Evolutionary conservation across 2,329 filamentous ascomycete species (phyloP).

Genomic region (Xylaria sp.): DNA sequence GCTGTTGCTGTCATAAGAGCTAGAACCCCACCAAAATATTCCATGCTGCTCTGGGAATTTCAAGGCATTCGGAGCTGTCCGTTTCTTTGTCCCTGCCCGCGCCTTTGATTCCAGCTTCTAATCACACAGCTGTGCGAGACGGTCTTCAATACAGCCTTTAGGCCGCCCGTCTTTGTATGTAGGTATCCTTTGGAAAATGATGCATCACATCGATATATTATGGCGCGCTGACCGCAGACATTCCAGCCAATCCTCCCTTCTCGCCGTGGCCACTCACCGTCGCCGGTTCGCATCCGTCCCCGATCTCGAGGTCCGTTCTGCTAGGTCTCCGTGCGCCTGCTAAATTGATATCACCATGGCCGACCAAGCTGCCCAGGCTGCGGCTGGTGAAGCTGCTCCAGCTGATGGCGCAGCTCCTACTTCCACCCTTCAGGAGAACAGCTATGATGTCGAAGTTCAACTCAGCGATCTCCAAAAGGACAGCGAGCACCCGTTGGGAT

Average conservation of each 20-base stretch:
- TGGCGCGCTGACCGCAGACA: constrained; percentile 10
- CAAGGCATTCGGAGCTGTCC: constrained; percentile 16
- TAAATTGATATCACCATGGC: constrained; percentile 38
- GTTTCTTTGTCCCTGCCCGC: constrained; percentile 13
- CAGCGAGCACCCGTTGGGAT: constrained; percentile 87
- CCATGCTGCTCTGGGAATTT: constrained; percentile 25
- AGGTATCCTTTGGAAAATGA: not conserved
- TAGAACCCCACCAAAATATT: constrained; percentile 36
- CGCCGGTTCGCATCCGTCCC: not conserved
- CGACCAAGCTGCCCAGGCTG: constrained; percentile 37
- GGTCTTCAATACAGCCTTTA: not conserved
- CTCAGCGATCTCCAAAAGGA: constrained; percentile 89
- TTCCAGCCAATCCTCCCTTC: constrained; percentile 12
- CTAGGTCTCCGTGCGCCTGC: constrained; percentile 5
- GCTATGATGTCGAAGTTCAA: constrained; percentile 92
- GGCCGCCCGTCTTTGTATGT: not conserved
- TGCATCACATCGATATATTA: not conserved
- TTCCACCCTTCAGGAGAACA: constrained; percentile 73
- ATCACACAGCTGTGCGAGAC: not conserved
- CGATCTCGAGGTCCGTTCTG: not conserved
- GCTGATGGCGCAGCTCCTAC: constrained; percentile 51
- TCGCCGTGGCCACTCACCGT: not conserved
- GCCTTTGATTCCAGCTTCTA: not conserved
- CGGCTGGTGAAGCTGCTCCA: constrained; percentile 48
- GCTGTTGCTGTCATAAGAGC: constrained; percentile 16